A percentile compares a stretch with the other conserved stretches of the same genome.
These are phyloP conservation scores for Metarhizium anisopliae DNA, from an alignment of 2,329 filamentous ascomycete genomes.

Conservation along the genomic window DNA sequence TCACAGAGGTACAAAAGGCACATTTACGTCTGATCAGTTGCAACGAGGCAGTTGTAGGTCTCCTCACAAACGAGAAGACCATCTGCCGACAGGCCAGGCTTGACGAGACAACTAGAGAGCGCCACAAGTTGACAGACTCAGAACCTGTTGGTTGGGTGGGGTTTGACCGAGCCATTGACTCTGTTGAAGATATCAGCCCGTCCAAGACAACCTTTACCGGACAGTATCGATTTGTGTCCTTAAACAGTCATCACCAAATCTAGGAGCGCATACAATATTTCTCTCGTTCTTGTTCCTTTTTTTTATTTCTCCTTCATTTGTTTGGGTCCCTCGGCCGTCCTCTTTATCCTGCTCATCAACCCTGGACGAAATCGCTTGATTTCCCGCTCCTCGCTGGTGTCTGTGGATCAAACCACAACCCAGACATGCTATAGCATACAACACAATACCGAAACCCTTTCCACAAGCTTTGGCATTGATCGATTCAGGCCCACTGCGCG, in stretches of 20 bases:
- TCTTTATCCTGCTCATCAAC: neutral
- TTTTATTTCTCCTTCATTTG: too few species aligned
- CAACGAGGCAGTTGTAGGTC: too few species aligned
- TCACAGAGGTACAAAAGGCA: too few species aligned
- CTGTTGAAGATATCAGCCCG: too few species aligned
- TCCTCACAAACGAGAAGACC: too few species aligned
- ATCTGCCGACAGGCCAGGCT: neutral
- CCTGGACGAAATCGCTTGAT: neutral
- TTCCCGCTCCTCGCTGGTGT: neutral
- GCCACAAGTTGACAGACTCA: neutral
- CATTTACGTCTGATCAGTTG: too few species aligned
- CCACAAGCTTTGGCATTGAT: neutral
- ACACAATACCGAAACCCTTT: neutral
- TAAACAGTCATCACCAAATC: neutral
- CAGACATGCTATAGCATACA: too few species aligned
- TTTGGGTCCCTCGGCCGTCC: too few species aligned
- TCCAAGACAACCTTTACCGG: neutral
- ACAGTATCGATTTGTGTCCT: neutral
- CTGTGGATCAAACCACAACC: too few species aligned
- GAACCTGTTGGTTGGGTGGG: neutral
- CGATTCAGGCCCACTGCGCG: neutral
- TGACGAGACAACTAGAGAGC: neutral
- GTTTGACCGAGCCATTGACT: neutral
- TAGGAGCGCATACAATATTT: too few species aligned
- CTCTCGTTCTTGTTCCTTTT: too few species aligned